Conservation (phyloP, 2,329 filamentous ascomycete species). For the Calonectria pseudoturangicola region DNA sequence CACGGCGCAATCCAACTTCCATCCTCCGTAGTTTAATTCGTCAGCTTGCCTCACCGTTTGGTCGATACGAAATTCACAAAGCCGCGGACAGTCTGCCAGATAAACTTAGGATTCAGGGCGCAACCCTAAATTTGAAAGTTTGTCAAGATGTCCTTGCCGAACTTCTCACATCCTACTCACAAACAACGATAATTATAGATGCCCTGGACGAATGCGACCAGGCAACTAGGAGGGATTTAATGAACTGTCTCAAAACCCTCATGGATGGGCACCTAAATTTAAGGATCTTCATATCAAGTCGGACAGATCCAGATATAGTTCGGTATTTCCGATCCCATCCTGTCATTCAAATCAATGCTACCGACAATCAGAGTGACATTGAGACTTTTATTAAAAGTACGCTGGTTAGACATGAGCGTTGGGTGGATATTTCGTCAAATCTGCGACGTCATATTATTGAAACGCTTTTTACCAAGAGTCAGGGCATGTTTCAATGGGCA, state of each 20-base stretch:
- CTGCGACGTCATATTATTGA: not conserved
- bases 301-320: slow-evolving; percentile 24
- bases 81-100: not conserved
- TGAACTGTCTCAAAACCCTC: slow-evolving; percentile 3
- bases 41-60: slow-evolving; percentile 23
- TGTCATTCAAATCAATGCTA: slow-evolving; percentile 22
- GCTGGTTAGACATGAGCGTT: not conserved
- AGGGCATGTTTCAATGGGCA: not conserved
- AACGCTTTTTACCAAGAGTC: not conserved
- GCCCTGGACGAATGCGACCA: slow-evolving; percentile 38
- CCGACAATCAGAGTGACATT: slow-evolving; percentile 32
- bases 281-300: slow-evolving; percentile 37
- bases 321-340: slow-evolving; percentile 20
- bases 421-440: not conserved
- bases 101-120: not conserved
- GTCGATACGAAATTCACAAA: slow-evolving; percentile 10
- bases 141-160: slow-evolving; percentile 1
- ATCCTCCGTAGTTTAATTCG: slow-evolving; percentile 27
- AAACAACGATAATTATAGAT: slow-evolving; percentile 33
- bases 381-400: not conserved
- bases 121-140: not conserved
- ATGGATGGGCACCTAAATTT: not conserved
- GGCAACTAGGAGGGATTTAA: not conserved
- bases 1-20: not conserved
- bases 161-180: slow-evolving; percentile 10